Percentiles rank a stretch among this genome's conserved stretches.
Conservation (phyloP, 352 stramenopile species). For the Phytophthora sojae region DNA sequence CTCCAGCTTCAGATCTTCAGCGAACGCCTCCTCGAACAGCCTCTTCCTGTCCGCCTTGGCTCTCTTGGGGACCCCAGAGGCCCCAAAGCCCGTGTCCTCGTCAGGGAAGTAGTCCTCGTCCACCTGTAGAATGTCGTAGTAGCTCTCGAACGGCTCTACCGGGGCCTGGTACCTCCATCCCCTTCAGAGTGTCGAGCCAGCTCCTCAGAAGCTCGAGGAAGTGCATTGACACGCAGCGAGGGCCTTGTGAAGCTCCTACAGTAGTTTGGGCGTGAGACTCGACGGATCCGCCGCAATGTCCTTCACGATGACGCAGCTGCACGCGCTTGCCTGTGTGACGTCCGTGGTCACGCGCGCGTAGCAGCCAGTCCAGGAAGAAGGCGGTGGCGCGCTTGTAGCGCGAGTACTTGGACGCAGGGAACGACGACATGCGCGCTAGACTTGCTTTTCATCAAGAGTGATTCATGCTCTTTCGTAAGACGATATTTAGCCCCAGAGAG, state of each 20-base stretch:
- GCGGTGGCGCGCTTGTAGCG: slow-evolving; percentile 9
- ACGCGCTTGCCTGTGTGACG: background rate
- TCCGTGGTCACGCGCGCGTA: background rate
- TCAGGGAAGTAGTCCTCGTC: slow-evolving; percentile 25
- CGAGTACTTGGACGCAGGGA: slow-evolving; percentile 3
- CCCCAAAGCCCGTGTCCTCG: background rate
- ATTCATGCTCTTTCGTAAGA: too few relatives aligned
- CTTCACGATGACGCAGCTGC: background rate
- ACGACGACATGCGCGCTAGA: background rate
- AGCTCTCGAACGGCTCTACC: slow-evolving; percentile 16
- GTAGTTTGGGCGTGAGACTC: slow-evolving; percentile 8
- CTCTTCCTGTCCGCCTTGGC: slow-evolving; percentile 4
- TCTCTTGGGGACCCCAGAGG: background rate
- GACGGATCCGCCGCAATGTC: slow-evolving; percentile 5
- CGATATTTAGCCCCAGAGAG: too few relatives aligned
- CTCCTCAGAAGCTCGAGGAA: slow-evolving; percentile 7
- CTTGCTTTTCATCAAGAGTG: too few relatives aligned
- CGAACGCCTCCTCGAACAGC: slow-evolving; percentile 31
- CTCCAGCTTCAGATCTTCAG: slow-evolving; percentile 36
- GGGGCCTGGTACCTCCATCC: background rate
- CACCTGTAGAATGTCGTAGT: slow-evolving; percentile 35
- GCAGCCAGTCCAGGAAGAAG: slow-evolving; percentile 6
- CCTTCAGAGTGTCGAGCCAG: slow-evolving; percentile 1
- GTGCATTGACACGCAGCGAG: slow-evolving; percentile 19
- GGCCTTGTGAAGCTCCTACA: slow-evolving; percentile 14